phyloP scores from a whole-genome alignment of 2,329 filamentous ascomycete genomes.

The Pseudopithomyces maydicus region DNA sequence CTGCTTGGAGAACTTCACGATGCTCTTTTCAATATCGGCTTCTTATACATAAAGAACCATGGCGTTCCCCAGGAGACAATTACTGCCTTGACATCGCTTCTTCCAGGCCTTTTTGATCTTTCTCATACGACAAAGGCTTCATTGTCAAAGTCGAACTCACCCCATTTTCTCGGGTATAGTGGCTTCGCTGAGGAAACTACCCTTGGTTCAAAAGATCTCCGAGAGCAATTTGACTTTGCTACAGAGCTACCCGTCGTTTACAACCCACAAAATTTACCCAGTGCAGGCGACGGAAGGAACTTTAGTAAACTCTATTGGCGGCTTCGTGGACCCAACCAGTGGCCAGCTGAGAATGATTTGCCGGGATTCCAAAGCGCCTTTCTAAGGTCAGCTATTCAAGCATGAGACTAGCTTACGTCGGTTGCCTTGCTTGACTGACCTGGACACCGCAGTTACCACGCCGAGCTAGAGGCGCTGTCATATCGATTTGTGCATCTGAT shows the following conservation, averaged over 20 bases:
- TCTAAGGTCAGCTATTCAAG: constrained; percentile 26
- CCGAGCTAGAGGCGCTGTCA: constrained; percentile 56
- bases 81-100: constrained; percentile 41
- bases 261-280: constrained; percentile 17
- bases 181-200: constrained; percentile 62
- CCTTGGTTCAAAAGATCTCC: constrained; percentile 55
- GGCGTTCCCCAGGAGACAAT: constrained; percentile 48
- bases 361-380: constrained; percentile 40
- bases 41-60: constrained; percentile 60
- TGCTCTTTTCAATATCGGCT: constrained; percentile 58
- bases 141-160: constrained; percentile 51
- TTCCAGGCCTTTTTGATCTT: constrained; percentile 16
- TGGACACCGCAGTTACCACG: constrained; percentile 50
- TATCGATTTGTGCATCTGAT: constrained; percentile 62
- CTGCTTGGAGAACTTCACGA: constrained; percentile 50
- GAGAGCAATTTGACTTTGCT: constrained; percentile 66
- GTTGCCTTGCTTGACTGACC: background rate
- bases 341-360: constrained; percentile 33
- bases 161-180: constrained; percentile 67
- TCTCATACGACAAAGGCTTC: constrained; percentile 9
- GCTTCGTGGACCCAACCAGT: constrained; percentile 46
- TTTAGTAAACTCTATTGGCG: constrained; percentile 49
- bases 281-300: constrained; percentile 44
- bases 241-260: constrained; percentile 54
- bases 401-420: too few relatives aligned